These are phyloP conservation scores for Pontederia paniculata DNA, from an alignment of 176 grass and related monocot genomes.

Conservation along the genomic window DNA sequence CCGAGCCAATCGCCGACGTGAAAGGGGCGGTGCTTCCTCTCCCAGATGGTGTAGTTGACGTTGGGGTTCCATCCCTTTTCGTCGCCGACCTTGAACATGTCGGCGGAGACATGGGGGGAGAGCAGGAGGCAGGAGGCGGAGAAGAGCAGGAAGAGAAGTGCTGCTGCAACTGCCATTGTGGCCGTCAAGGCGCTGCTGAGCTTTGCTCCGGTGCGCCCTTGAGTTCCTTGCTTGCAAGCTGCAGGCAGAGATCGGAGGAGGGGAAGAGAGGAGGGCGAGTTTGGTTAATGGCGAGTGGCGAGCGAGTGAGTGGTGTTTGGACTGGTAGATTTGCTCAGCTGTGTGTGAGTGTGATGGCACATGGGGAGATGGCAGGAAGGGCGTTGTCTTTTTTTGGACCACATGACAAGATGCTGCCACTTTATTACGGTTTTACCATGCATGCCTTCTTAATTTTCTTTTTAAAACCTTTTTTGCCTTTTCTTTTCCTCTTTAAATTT, in stretches of 20 bases:
- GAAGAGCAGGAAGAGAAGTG: not conserved
- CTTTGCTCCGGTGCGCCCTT: not conserved
- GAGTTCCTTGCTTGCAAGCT: not conserved
- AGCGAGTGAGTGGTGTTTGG: no score
- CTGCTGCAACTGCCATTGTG: not conserved
- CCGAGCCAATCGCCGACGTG: conserved; percentile 95
- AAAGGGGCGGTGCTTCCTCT: conserved; percentile 60
- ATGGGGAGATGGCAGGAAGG: not conserved
- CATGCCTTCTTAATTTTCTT: no score
- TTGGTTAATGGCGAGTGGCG: no score
- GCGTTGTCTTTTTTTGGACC: not conserved
- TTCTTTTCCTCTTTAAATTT: no score
- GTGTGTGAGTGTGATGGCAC: not conserved
- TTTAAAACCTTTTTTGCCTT: no score
- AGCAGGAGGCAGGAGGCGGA: conserved; percentile 20
- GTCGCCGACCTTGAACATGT: conserved; percentile 66
- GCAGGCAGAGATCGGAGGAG: not conserved
- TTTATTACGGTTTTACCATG: not conserved
- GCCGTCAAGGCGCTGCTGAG: not conserved
- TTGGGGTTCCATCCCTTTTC: conserved; percentile 79
- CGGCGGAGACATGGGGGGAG: conserved; percentile 27
- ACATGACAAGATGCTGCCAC: not conserved
- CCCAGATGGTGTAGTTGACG: conserved; percentile 80
- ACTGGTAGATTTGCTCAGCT: not conserved
- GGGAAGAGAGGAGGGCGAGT: not conserved